Evolutionary conservation across 2,329 filamentous ascomycete species (phyloP).

Genomic region (Aspergillus fumigatus): DNA sequence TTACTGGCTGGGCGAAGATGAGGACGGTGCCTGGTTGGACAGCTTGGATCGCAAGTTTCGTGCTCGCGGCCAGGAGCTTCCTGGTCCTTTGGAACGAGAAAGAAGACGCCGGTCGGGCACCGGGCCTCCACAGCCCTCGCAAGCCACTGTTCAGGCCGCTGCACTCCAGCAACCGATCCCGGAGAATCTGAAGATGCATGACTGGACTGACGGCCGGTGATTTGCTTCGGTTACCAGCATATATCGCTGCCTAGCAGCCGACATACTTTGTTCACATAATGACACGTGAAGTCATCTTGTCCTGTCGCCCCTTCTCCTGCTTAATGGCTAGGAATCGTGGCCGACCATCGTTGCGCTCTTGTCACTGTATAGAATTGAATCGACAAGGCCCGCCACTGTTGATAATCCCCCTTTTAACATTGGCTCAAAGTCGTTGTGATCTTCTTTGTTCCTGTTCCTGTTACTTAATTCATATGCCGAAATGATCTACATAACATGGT

Average conservation of each 20-base stretch:
- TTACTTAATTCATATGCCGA: conserved; percentile 19
- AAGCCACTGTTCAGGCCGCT: conserved; percentile 31
- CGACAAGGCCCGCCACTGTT: not conserved
- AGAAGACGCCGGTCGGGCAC: conserved; percentile 59
- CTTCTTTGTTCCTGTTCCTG: conserved; percentile 10
- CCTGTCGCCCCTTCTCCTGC: not conserved
- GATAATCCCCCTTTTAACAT: conserved; percentile 4
- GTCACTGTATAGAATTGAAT: not conserved
- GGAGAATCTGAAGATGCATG: conserved; percentile 37
- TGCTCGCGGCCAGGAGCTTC: conserved; percentile 39
- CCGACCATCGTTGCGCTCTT: not conserved
- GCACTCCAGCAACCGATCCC: conserved; percentile 30
- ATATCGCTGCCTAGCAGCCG: not conserved
- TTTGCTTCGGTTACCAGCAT: not conserved
- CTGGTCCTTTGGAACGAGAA: conserved; percentile 51
- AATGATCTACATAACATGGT: conserved; percentile 22
- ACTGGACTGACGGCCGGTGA: conserved; percentile 32
- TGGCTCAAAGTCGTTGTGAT: conserved; percentile 6
- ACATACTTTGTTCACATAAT: not conserved
- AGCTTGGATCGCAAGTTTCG: conserved; percentile 59
- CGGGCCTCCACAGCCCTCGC: conserved; percentile 46
- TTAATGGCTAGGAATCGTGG: not conserved
- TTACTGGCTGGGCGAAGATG: conserved; percentile 73
- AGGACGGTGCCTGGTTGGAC: conserved; percentile 64
- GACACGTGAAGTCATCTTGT: not conserved